phyloP scores from a whole-genome alignment of 2,329 filamentous ascomycete species.

The Fusarium sp. region DNA sequence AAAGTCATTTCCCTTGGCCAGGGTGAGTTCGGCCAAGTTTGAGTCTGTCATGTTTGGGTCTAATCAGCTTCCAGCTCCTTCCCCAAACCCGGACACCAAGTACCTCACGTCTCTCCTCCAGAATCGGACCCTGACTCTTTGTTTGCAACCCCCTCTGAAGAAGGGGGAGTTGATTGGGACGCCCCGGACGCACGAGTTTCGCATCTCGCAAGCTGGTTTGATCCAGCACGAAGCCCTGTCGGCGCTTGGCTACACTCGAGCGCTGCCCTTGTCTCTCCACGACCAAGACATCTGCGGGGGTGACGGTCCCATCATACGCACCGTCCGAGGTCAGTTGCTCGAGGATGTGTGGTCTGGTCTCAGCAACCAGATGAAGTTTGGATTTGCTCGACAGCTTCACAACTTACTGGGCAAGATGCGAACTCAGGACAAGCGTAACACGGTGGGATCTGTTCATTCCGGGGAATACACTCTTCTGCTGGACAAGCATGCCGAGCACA shows the following conservation, averaged over 20 bases:
- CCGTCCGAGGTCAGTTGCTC: slow-evolving; percentile 41
- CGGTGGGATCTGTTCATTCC: slow-evolving; percentile 37
- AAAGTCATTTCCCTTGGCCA: slow-evolving; percentile 30
- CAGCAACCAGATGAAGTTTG: slow-evolving; percentile 34
- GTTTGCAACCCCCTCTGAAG: slow-evolving; percentile 3
- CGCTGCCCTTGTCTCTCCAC: slow-evolving; percentile 23
- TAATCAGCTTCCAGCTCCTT: slow-evolving; percentile 25
- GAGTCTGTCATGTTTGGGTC: not conserved
- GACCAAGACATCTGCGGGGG: slow-evolving; percentile 3
- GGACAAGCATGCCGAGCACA: slow-evolving; percentile 43
- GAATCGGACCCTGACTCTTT: slow-evolving; percentile 25
- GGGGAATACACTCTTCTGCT: slow-evolving; percentile 41
- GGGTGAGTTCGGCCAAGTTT: slow-evolving; percentile 15
- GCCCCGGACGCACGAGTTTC: slow-evolving; percentile 20
- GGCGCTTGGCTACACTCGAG: slow-evolving; percentile 13
- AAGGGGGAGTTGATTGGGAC: not conserved
- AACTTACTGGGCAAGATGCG: slow-evolving; percentile 43
- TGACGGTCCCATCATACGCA: slow-evolving; percentile 15
- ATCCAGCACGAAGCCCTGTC: slow-evolving; percentile 32
- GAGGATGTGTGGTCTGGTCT: slow-evolving; percentile 46
- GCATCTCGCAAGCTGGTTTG: slow-evolving; percentile 37
- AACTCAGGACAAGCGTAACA: not conserved
- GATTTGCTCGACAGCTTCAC: slow-evolving; percentile 44
- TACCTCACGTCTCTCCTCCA: slow-evolving; percentile 33
- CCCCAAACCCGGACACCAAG: slow-evolving; percentile 21